Evolutionary conservation across 1,284 basidiomycete species (phyloP), one percentile per base, ranked within the genome.

Genomic region (Quambalaria eucalypti): DNA sequence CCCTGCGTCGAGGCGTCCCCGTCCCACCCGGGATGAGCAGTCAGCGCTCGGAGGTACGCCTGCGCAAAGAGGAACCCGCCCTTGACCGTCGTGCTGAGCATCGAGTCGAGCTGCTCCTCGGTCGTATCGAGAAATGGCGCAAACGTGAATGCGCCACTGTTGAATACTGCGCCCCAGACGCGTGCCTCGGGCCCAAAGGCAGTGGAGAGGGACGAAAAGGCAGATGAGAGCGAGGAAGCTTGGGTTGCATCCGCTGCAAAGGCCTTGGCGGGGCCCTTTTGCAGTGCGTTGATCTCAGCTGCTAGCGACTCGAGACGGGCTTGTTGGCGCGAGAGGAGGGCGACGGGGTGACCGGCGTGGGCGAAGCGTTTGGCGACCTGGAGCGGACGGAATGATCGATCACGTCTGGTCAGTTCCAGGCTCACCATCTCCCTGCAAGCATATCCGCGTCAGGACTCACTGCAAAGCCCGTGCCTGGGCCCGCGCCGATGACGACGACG

Each of bases 51-150:
- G 10, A 55, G 19, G 33, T 39, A 8, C 14, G 48, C 54, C 19
- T 55, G 54, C 12, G 50, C 46, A 31, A 55, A 55, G 31, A 39
- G 28, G 42, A 50, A 42, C 16, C 47, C 26, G 28, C 52, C 52
- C 25, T 50, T 12, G 29, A 50, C 31, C 30, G 28, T 28, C 6
- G n/a, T 31, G n/a, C 33, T 21, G 23, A 48, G 33, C 38, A 19
- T 9, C 7, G n/a, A 9, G 6, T 23, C 7, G 33, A 51, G n/a
- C 23, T 51, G 31, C 10, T 42, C 50, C 25, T 40, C 30, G 2
- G 38, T 51, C 50, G 26, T 28, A 6, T 51, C 50, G 3, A 51
- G 33, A 26, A 51, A 51, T 19, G 50, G 19, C 12, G 10, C n/a
- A 1, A 25, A 25, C 7, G 5, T 9, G 28, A 40, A 30, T 5